phyloP scores from a whole-genome alignment of 1,284 basidiomycete genomes.

The Paramarasmius palmivorus region DNA sequence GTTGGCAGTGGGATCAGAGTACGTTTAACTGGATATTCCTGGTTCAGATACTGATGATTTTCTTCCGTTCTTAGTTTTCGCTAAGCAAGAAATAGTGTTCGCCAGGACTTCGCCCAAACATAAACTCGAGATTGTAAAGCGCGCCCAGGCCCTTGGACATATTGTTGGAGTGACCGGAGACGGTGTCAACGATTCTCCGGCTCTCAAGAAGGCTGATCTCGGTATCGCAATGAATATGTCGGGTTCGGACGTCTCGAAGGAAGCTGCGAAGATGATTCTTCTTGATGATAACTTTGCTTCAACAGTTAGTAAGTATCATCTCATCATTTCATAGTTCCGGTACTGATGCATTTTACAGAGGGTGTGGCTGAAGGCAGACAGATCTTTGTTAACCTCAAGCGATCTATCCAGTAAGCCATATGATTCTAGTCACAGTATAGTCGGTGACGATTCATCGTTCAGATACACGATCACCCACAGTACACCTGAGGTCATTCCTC shows the following conservation, averaged over 20 bases:
- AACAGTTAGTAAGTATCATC: constrained; percentile 57
- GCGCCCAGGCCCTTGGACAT: constrained; percentile 67
- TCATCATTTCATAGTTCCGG: not conserved
- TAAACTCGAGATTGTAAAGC: constrained; percentile 73
- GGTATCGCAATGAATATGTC: constrained; percentile 78
- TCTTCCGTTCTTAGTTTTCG: constrained; percentile 48
- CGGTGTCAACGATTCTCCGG: constrained; percentile 73
- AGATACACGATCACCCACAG: constrained; percentile 69
- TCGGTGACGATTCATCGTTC: not conserved
- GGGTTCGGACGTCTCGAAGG: constrained; percentile 72
- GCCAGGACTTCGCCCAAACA: constrained; percentile 72
- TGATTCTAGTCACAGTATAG: not conserved
- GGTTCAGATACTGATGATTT: constrained; percentile 4
- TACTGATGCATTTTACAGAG: constrained; percentile 34
- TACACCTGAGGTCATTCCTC: constrained; percentile 69
- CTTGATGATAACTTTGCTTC: constrained; percentile 71
- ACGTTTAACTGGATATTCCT: constrained; percentile 19
- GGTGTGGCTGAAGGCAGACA: constrained; percentile 69
- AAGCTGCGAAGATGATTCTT: constrained; percentile 74
- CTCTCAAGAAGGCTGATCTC: constrained; percentile 69
- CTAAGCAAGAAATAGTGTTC: constrained; percentile 70
- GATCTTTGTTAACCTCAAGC: constrained; percentile 69
- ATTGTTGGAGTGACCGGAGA: constrained; percentile 73
- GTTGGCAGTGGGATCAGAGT: constrained; percentile 74
- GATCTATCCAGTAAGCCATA: constrained; percentile 66